A percentile compares a stretch with the other conserved stretches of the same genome.
phyloP scores from a whole-genome alignment of 345 rosid species.

The Sapria himalayana region DNA sequence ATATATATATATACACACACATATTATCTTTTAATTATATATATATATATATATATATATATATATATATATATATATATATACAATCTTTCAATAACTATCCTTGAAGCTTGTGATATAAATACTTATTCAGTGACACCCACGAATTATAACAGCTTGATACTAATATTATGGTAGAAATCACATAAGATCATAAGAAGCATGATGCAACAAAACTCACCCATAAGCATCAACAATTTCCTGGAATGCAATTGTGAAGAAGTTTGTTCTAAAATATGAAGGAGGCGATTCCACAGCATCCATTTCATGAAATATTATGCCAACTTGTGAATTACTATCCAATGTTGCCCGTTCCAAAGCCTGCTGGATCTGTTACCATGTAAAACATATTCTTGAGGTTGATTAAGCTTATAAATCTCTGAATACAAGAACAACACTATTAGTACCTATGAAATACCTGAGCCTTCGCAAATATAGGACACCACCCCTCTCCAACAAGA shows the following conservation, averaged over 20 bases:
- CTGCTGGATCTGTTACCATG: constrained; percentile 63
- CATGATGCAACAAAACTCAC: constrained; percentile 22
- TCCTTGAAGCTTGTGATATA: too few species aligned
- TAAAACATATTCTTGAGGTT: constrained; percentile 7
- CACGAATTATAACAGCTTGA: too few species aligned
- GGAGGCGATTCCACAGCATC: constrained; percentile 80
- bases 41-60: too few species aligned
- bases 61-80: too few species aligned
- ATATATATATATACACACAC: too few species aligned
- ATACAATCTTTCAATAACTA: too few species aligned
- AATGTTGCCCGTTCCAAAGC: constrained; percentile 75
- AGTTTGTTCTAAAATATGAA: constrained; percentile 75
- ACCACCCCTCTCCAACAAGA: constrained; percentile 98
- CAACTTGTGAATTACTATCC: constrained; percentile 86
- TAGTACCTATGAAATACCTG: constrained; percentile 25
- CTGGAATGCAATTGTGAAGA: constrained; percentile 74
- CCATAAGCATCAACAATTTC: constrained; percentile 98
- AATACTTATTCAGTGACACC: too few species aligned
- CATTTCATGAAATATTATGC: constrained; percentile 82
- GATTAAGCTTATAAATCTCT: constrained; percentile 2
- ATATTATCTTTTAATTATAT: too few species aligned
- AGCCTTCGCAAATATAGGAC: constrained; percentile 74
- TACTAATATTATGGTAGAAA: too few species aligned
- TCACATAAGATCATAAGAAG: too few species aligned
- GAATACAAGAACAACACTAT: constrained; percentile 1